Evolutionary conservation across 1,284 basidiomycete genomes (phyloP).

Genomic region (Ganoderma lucidum): DNA sequence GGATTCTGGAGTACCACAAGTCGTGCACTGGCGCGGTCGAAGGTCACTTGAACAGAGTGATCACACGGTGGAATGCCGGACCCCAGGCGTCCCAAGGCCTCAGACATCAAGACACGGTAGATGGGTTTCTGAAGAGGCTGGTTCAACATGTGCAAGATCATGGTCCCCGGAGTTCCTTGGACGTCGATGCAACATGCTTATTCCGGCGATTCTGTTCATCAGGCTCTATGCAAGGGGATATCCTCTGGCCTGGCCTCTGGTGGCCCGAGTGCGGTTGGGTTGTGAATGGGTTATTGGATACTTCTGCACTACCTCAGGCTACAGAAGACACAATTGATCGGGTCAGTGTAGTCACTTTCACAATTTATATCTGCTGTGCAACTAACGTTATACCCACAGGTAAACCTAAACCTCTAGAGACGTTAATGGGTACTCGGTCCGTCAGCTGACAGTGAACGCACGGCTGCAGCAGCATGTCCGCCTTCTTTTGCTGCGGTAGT

Average conservation of each 20-base stretch:
- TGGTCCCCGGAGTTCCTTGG: background rate
- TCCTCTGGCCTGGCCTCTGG: background rate
- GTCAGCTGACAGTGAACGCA: background rate
- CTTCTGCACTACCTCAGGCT: background rate
- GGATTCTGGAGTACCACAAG: background rate
- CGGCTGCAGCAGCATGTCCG: background rate
- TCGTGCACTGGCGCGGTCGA: background rate
- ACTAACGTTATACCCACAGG: background rate
- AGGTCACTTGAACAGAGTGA: background rate
- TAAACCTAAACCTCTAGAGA: no score
- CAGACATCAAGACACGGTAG: background rate
- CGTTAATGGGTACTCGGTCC: no score
- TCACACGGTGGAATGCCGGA: background rate
- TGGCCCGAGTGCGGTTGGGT: background rate
- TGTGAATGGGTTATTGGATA: background rate
- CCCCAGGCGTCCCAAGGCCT: no score
- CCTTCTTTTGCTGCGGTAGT: background rate
- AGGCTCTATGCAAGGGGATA: background rate
- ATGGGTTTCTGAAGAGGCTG: background rate
- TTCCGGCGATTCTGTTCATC: background rate
- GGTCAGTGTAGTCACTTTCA: background rate
- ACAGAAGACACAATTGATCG: background rate
- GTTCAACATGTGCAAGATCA: background rate
- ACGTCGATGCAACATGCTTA: background rate
- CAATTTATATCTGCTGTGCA: background rate